Conservation (phyloP, 495 filamentous ascomycete species). For the Aspergillus baeticus region DNA sequence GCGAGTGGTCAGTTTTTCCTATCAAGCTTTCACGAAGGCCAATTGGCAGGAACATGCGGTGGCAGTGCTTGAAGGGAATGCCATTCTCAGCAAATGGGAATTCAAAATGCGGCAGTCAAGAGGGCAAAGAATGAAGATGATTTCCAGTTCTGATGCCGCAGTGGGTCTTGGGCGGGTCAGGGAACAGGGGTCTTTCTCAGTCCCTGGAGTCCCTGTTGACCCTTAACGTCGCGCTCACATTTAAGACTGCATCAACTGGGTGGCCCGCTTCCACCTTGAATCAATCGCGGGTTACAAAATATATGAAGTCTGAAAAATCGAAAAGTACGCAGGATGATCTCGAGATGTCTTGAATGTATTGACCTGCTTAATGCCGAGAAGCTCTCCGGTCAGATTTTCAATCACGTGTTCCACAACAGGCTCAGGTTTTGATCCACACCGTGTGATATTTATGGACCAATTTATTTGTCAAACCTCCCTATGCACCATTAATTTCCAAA, state of each 20-base stretch:
- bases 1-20: not conserved
- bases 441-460: too few relatives aligned
- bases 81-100: constrained; percentile 3
- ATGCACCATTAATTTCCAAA: too few relatives aligned
- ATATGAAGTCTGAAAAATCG: not conserved
- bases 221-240: too few relatives aligned
- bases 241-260: too few relatives aligned
- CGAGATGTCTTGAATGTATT: not conserved
- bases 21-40: not conserved
- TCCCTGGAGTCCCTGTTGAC: constrained; percentile 1
- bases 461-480: too few relatives aligned
- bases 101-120: not conserved
- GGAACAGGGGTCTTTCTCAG: constrained; percentile 23
- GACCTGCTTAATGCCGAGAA: not conserved
- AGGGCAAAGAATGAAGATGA: constrained; percentile 14
- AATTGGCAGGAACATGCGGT: constrained; percentile 1
- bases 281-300: too few relatives aligned
- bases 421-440: too few relatives aligned
- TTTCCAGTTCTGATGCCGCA: constrained; percentile 24
- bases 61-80: not conserved
- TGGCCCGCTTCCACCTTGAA: too few relatives aligned
- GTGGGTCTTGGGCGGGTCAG: constrained; percentile 20
- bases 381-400: too few relatives aligned
- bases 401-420: not conserved
- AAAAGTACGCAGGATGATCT: not conserved